Evolutionary conservation across 306 rosid genomes (phyloP).

Genomic region (Casuarina cunninghamiana): DNA sequence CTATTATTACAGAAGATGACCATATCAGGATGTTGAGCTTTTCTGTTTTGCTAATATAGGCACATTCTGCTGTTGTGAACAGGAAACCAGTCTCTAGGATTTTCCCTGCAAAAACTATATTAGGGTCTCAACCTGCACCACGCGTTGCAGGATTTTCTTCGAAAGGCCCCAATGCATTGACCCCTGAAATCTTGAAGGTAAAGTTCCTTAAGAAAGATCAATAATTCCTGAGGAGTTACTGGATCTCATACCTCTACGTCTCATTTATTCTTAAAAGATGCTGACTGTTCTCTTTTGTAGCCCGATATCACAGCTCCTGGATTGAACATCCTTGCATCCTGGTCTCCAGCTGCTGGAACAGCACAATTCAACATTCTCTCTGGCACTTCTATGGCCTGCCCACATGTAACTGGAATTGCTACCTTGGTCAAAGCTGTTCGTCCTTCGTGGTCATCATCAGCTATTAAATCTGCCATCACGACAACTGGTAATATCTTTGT

Average conservation of each 20-base stretch:
- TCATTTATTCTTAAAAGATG: not conserved
- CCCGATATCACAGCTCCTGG: constrained; percentile 85
- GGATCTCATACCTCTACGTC: not conserved
- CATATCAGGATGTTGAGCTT: constrained; percentile 11
- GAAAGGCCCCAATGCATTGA: constrained; percentile 75
- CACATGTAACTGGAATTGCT: constrained; percentile 85
- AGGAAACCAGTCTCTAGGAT: constrained; percentile 55
- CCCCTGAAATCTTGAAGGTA: constrained; percentile 83
- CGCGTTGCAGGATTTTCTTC: constrained; percentile 73
- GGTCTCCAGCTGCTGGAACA: constrained; percentile 70
- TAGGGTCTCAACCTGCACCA: constrained; percentile 78
- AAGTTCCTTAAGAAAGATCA: constrained; percentile 16
- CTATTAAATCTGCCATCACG: constrained; percentile 83
- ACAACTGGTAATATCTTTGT: constrained; percentile 55
- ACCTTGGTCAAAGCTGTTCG: constrained; percentile 64
- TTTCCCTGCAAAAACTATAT: constrained; percentile 52
- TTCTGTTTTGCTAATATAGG: constrained; percentile 27
- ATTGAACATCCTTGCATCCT: constrained; percentile 77
- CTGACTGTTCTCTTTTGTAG: constrained; percentile 45
- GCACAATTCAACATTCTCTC: constrained; percentile 59
- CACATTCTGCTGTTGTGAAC: constrained; percentile 22
- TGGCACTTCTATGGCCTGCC: constrained; percentile 89
- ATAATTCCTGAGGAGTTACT: not conserved
- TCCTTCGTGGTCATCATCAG: constrained; percentile 78
- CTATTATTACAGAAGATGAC: constrained; percentile 23